Evolutionary conservation across 1,284 basidiomycete genomes (phyloP).

Genomic region (Earliella scabrosa): DNA sequence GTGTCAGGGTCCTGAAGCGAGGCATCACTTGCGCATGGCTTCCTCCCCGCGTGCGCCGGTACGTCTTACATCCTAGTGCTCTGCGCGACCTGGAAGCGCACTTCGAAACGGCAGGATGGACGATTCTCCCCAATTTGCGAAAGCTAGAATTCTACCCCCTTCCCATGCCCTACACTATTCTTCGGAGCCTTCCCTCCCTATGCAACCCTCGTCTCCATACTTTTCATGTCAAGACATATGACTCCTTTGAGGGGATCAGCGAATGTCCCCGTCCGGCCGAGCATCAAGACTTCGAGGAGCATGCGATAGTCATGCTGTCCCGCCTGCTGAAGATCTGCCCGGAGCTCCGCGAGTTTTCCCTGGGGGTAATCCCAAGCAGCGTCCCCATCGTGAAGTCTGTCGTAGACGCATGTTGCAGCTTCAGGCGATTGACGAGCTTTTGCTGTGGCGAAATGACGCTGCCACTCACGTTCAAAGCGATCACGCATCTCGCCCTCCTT

Average conservation of each 20-base stretch:
- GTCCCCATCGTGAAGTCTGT: not conserved
- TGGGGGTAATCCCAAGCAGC: not conserved
- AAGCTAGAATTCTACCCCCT: not conserved
- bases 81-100: not conserved
- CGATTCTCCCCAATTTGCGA: conserved; percentile 2
- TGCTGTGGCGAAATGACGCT: not conserved
- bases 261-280: not conserved
- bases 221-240: not conserved
- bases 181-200: not conserved
- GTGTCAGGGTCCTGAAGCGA: not conserved
- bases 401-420: not conserved
- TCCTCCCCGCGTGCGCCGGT: not conserved
- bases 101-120: not conserved
- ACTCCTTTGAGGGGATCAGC: not conserved
- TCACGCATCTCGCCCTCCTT: conserved; percentile 2
- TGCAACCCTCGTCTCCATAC: not conserved
- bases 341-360: not conserved
- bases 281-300: not conserved
- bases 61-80: not conserved
- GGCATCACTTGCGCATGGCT: not conserved
- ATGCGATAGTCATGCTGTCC: not conserved
- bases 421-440: conserved; percentile 1
- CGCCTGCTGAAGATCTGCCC: not conserved
- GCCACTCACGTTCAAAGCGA: not conserved
- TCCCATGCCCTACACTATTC: not conserved